Conservation (phyloP, 352 stramenopile species). For the Globisporangium perplexum region DNA sequence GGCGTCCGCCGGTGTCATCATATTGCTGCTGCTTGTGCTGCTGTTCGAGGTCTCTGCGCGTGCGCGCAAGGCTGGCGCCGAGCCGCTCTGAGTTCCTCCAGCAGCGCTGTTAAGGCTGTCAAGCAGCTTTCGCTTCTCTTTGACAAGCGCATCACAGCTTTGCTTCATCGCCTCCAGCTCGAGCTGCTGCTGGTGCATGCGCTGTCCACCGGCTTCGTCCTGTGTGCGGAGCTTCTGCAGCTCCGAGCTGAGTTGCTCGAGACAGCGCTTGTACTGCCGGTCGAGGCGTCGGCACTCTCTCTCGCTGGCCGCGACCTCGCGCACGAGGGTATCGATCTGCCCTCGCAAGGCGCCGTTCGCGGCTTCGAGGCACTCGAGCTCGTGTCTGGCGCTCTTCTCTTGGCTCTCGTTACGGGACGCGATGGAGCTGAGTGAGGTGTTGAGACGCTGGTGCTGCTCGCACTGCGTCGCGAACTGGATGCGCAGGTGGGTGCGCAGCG, state of each 20-base stretch:
- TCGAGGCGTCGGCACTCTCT: constrained; percentile 20
- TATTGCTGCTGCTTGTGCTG: background rate
- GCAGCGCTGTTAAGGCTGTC: constrained; percentile 12
- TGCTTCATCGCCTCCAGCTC: constrained; percentile 18
- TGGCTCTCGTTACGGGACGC: constrained; percentile 22
- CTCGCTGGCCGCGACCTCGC: constrained; percentile 26
- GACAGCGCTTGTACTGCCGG: constrained; percentile 25
- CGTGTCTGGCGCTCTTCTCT: constrained; percentile 25
- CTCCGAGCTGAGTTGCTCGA: constrained; percentile 27
- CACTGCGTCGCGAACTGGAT: constrained; percentile 52
- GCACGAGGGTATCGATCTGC: constrained; percentile 22
- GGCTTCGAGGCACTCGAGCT: constrained; percentile 31
- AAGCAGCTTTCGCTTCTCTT: constrained; percentile 20
- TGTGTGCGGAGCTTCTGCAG: constrained; percentile 15
- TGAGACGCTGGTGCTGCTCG: constrained; percentile 22
- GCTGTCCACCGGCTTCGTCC: constrained; percentile 6
- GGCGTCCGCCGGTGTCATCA: constrained; percentile 29
- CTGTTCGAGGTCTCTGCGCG: background rate
- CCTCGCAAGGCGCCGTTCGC: constrained; percentile 15
- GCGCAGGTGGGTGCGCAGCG: constrained; percentile 59
- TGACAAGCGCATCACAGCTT: constrained; percentile 13
- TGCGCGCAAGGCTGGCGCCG: background rate
- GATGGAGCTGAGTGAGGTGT: constrained; percentile 20
- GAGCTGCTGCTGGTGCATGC: constrained; percentile 5
- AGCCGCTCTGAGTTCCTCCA: background rate